Evolutionary conservation across 169 alveolate genomes (phyloP).

Genomic region (Eimeria falciformis): DNA sequence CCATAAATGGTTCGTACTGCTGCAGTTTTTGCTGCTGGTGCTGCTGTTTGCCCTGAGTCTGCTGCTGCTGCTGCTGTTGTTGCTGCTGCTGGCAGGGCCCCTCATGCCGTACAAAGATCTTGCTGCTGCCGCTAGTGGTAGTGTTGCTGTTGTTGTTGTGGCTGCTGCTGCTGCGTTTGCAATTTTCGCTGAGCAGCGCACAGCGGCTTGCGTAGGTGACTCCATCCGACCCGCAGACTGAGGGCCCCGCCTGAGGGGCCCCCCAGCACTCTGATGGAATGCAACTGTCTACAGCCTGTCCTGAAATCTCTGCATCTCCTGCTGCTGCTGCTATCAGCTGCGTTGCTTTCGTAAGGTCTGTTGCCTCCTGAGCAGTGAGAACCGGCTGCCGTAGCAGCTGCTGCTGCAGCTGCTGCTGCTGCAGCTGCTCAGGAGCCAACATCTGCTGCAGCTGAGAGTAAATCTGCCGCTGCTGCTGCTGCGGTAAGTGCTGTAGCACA

Average conservation of each 20-base stretch:
- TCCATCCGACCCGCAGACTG: conserved; percentile 48
- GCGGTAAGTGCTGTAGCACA: conserved; percentile 69
- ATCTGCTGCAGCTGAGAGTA: conserved; percentile 67
- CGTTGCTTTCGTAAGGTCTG: conserved; percentile 56
- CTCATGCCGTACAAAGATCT: not conserved
- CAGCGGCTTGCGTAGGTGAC: conserved; percentile 52
- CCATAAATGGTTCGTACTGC: not conserved
- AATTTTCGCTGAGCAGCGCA: conserved; percentile 7
- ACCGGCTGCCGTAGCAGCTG: conserved; percentile 33
- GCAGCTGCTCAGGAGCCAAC: conserved; percentile 50
- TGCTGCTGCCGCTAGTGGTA: conserved; percentile 4
- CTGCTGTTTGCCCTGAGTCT: not conserved
- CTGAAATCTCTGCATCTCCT: conserved; percentile 21
- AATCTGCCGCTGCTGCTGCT: conserved; percentile 72
- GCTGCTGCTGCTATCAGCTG: conserved; percentile 56
- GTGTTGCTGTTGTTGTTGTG: not conserved
- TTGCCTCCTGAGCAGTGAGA: conserved; percentile 45
- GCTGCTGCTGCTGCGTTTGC: conserved; percentile 54
- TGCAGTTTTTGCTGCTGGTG: conserved; percentile 2
- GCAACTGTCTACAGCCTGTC: conserved; percentile 15
- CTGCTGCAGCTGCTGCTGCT: conserved; percentile 68
- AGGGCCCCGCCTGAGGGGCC: conserved; percentile 30
- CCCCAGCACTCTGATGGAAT: conserved; percentile 11
- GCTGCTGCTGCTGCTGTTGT: conserved; percentile 19
- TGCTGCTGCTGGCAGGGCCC: conserved; percentile 3